Evolutionary conservation across 345 rosid genomes (phyloP), one percentile per base, ranked within the genome.

Genomic region (Eutrema japonicum): DNA sequence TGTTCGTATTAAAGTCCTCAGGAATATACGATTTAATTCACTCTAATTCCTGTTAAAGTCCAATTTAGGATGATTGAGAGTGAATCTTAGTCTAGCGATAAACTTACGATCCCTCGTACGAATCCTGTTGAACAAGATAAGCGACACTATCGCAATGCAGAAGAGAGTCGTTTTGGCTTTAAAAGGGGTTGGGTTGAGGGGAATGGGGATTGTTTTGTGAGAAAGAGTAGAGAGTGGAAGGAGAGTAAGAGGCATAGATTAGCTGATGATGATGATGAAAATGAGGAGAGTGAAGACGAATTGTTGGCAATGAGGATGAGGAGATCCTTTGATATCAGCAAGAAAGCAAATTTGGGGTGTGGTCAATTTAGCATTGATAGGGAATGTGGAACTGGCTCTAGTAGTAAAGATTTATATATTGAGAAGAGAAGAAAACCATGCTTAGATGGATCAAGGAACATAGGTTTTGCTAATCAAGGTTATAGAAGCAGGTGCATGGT

Each of bases 31-130:
- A 18, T 18, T 18, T 18, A 18, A 18, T 18, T 18, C 22, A 0
- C 22, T 18, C 22, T 18, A 18, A 18, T 18, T 18, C 22, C 22
- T 18, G 22, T 18, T 18, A 18, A 18, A 18, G 22, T 18, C 22
- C 22, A 18, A 18, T 78, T 80, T 27, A 88, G 85, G 83, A n/a
- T 79, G 79, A 81, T 80, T 53, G 27, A 75, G 80, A 86, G 96
- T 58, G 94, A 89, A 72, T 91, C 90, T 7, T 93, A 84, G 66
- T 89, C 96, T 22, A 88, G 93, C 66, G 90, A 81, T 66, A 92
- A 79, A 76, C 72, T 81, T 42, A 58, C 57, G 45, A 64, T 84
- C 68, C 86, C 22, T 18, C 22, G 22, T 18, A 18, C 22, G 22
- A 18, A 83, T 50, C 54, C 80, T 70, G 64, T 79, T 13, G 85